Conservation (phyloP, 2,329 filamentous ascomycete species). For the Ceratocystis ficicola region DNA sequence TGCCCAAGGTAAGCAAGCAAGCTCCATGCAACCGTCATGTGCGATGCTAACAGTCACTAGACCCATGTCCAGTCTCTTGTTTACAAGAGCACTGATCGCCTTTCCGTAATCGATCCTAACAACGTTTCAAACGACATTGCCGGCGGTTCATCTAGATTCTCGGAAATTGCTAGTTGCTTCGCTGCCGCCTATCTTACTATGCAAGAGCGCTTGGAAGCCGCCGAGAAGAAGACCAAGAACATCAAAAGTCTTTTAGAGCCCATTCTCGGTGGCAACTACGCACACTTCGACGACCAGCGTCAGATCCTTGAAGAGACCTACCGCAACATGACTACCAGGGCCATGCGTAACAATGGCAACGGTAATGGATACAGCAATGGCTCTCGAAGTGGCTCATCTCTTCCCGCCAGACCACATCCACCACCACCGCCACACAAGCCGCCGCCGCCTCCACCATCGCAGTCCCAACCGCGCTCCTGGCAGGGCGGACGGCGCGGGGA, state of each 20-base stretch:
- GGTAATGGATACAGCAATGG: slow-evolving; percentile 4
- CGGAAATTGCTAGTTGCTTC: slow-evolving; percentile 58
- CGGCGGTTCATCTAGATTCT: slow-evolving; percentile 64
- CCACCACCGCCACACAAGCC: slow-evolving; percentile 12
- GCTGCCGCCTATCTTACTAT: slow-evolving; percentile 48
- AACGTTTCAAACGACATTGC: slow-evolving; percentile 76
- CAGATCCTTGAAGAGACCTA: slow-evolving; percentile 15
- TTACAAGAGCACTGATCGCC: slow-evolving; percentile 51
- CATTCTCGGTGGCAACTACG: slow-evolving; percentile 23
- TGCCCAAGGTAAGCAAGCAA: slow-evolving; percentile 53
- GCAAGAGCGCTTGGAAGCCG: slow-evolving; percentile 37
- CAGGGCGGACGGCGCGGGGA: slow-evolving; percentile 4
- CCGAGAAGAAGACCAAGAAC: slow-evolving; percentile 21
- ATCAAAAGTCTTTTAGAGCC: slow-evolving; percentile 22
- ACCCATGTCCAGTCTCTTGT: slow-evolving; percentile 35
- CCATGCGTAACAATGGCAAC: background rate
- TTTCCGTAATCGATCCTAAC: slow-evolving; percentile 90
- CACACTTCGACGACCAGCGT: slow-evolving; percentile 22
- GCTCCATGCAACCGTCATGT: background rate
- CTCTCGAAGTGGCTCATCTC: background rate
- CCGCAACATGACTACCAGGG: slow-evolving; percentile 9
- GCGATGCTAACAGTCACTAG: slow-evolving; percentile 27
- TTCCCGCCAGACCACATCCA: slow-evolving; percentile 17
- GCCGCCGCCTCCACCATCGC: slow-evolving; percentile 16
- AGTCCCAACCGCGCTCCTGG: slow-evolving; percentile 7